Conservation (phyloP, 176 grass and related monocot genomes). For the Juncus inflexus region DNA sequence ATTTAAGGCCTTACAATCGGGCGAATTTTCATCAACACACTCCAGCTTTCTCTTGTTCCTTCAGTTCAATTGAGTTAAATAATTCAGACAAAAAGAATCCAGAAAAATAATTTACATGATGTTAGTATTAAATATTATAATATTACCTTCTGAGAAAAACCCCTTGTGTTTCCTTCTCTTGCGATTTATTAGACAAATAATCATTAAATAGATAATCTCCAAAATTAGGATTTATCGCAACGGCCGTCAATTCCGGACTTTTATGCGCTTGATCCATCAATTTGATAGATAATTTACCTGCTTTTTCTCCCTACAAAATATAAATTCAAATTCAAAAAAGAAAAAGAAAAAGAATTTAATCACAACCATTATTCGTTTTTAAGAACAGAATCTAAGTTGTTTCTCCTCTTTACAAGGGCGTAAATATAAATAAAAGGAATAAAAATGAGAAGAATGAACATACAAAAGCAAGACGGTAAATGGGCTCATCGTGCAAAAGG, state of each 20-base stretch:
- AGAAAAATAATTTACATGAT: not conserved
- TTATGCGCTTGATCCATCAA: constrained; percentile 63
- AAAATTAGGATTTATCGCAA: constrained; percentile 54
- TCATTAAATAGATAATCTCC: constrained; percentile 54
- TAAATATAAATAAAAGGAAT: constrained; percentile 4
- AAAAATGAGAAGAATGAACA: constrained; percentile 17
- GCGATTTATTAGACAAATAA: constrained; percentile 51
- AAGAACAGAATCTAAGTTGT: constrained; percentile 5
- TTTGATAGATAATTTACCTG: constrained; percentile 40
- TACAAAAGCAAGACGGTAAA: constrained; percentile 62
- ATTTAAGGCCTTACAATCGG: constrained; percentile 50
- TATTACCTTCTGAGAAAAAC: constrained; percentile 77
- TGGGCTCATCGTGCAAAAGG: constrained; percentile 47
- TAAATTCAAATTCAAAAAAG: not conserved
- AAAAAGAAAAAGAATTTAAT: not conserved
- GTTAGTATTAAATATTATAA: not conserved
- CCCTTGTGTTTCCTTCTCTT: constrained; percentile 41
- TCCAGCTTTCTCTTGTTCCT: constrained; percentile 67
- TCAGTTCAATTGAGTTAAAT: constrained; percentile 1
- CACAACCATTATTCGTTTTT: not conserved
- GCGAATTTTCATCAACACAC: constrained; percentile 39
- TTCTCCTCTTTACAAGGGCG: not conserved
- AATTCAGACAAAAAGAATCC: constrained; percentile 28
- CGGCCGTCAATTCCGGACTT: constrained; percentile 49
- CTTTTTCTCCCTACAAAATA: constrained; percentile 37